Percentiles rank a stretch among this genome's conserved stretches.
Conservation (phyloP, 768 basidiomycete species). For the Rhizopogon sp. region DNA sequence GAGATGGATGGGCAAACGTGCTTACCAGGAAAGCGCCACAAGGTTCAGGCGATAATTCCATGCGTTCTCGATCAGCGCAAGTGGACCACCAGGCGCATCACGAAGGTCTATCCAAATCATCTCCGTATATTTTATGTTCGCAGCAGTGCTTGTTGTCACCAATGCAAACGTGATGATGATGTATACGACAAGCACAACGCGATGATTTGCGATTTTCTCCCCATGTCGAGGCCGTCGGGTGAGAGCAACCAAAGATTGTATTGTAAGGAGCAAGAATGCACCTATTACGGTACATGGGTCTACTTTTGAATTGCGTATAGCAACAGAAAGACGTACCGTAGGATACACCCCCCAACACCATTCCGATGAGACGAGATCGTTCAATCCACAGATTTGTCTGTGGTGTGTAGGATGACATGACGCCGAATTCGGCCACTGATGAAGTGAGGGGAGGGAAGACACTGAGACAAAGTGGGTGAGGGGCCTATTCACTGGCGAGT, state of each 20-base stretch:
- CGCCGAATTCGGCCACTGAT: not conserved
- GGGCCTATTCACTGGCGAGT: not conserved
- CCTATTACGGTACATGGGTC: conserved; percentile 6
- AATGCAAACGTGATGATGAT: conserved; percentile 20
- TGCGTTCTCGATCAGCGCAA: conserved; percentile 11
- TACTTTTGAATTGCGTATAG: not conserved
- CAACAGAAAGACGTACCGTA: conserved; percentile 11
- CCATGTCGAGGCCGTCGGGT: not conserved
- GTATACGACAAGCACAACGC: conserved; percentile 12
- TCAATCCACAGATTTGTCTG: conserved; percentile 19
- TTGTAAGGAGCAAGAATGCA: conserved; percentile 5
- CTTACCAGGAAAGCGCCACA: conserved; percentile 15
- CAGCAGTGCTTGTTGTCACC: conserved; percentile 21
- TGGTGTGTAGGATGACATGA: conserved; percentile 15
- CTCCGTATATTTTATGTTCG: conserved; percentile 21
- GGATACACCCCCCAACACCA: conserved; percentile 10
- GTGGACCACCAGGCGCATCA: conserved; percentile 6
- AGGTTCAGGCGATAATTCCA: conserved; percentile 14
- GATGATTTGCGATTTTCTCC: not conserved
- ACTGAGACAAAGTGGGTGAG: not conserved
- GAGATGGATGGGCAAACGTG: not conserved
- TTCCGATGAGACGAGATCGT: conserved; percentile 18
- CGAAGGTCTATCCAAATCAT: conserved; percentile 30
- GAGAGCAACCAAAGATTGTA: conserved; percentile 1
- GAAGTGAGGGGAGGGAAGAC: no score